A percentile compares a stretch with the other conserved stretches of the same genome.
These are phyloP conservation scores for Bisporella sp. DNA, from an alignment of 2,329 filamentous ascomycete genomes.

Conservation along the genomic window DNA sequence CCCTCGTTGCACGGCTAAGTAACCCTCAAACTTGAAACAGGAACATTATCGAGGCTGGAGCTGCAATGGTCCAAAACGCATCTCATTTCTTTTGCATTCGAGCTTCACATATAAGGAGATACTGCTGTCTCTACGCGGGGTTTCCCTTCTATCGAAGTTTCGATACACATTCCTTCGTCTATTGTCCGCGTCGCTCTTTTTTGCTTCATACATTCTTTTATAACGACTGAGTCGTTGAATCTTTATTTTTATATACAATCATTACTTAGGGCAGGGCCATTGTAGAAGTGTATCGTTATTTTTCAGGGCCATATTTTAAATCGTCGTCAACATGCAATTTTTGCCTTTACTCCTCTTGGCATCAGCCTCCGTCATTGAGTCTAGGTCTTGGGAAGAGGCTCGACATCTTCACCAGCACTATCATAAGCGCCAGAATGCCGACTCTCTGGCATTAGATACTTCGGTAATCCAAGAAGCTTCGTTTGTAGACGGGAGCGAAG, in stretches of 20 bases:
- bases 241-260: conserved; percentile 1
- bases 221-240: conserved; percentile 8
- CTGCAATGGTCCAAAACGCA: neutral
- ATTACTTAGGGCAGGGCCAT: conserved; percentile 1
- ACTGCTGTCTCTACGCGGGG: no score
- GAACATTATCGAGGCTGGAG: no score
- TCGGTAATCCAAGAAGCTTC: conserved; percentile 15
- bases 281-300: no score
- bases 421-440: neutral
- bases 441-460: conserved; percentile 3
- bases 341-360: conserved; percentile 8
- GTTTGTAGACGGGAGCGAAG: conserved; percentile 11
- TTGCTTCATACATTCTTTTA: conserved; percentile 3
- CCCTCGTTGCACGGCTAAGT: no score
- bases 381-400: neutral
- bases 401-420: conserved; percentile 2
- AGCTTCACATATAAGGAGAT: no score
- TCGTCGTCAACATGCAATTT: conserved; percentile 10
- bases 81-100: conserved; percentile 1
- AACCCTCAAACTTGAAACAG: no score
- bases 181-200: conserved; percentile 1
- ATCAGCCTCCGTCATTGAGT: conserved; percentile 7
- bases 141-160: neutral
- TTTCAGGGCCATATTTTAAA: neutral
- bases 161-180: conserved; percentile 7